phyloP scores from a whole-genome alignment of 2,329 filamentous ascomycete species.

The Fusarium tricinctum region DNA sequence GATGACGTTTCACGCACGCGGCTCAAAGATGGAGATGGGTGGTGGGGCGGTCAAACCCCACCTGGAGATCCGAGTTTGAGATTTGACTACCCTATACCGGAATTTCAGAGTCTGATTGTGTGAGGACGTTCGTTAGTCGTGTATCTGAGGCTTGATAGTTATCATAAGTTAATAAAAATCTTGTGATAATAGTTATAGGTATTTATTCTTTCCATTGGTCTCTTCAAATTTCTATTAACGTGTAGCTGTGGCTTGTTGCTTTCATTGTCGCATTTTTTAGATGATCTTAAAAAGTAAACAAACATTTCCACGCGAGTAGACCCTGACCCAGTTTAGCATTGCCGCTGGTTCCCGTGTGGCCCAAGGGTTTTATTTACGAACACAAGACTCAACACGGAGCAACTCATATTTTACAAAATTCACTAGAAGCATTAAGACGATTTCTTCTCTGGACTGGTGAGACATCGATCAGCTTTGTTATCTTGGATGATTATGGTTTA shows the following conservation, averaged over 20 bases:
- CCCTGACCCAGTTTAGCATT: constrained; percentile 29
- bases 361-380: constrained; percentile 3
- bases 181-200: accelerated
- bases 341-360: constrained; percentile 19
- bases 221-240: accelerated
- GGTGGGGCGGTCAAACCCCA: constrained; percentile 26
- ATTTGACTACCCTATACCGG: constrained; percentile 2
- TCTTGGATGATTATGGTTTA: neutral
- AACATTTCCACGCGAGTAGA: neutral
- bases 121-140: accelerated
- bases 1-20: constrained; percentile 48
- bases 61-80: constrained; percentile 14
- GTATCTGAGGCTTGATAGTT: accelerated
- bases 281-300: constrained; percentile 15
- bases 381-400: neutral
- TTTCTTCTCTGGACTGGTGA: neutral
- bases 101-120: neutral
- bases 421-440: neutral
- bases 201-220: accelerated
- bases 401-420: neutral
- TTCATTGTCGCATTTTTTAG: neutral
- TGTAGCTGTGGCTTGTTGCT: accelerated
- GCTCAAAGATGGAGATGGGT: constrained; percentile 21
- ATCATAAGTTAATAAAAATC: no score
- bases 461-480: neutral